These are phyloP conservation scores for Luvunga scandens DNA, from an alignment of 345 rosid genomes.

Conservation along the genomic window DNA sequence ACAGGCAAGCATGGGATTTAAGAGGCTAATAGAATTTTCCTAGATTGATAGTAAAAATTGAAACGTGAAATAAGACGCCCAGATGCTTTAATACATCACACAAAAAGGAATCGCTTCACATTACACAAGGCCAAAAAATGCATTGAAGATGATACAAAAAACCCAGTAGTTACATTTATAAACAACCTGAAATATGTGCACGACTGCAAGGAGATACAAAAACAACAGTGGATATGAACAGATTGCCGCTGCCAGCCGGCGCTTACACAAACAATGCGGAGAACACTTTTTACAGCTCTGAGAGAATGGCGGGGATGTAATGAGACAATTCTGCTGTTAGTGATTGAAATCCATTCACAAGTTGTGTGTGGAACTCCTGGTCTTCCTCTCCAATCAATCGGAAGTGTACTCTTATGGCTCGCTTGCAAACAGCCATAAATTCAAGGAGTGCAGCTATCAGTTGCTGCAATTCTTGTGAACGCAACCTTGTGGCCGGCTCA, in stretches of 20 bases:
- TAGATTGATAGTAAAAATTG: not conserved
- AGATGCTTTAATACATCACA: not conserved
- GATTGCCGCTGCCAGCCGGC: not conserved
- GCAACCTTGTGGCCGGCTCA: constrained; percentile 94
- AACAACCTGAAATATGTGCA: constrained; percentile 17
- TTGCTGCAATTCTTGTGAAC: constrained; percentile 95
- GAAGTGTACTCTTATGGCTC: constrained; percentile 92
- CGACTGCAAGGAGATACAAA: not conserved
- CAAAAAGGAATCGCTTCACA: not conserved
- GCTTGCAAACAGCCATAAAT: constrained; percentile 99
- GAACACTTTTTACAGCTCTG: constrained; percentile 59
- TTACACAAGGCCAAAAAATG: not conserved
- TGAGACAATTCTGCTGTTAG: constrained; percentile 95
- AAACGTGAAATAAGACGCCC: not conserved
- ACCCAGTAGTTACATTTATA: constrained; percentile 16
- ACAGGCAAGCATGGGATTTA: not conserved
- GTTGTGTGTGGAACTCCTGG: constrained; percentile 98
- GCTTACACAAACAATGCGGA: not conserved
- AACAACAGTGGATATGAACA: constrained; percentile 3
- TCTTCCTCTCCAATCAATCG: constrained; percentile 96
- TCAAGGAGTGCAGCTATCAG: constrained; percentile 95
- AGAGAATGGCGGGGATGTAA: constrained; percentile 97
- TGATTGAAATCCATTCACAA: constrained; percentile 97
- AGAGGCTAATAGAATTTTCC: no score
- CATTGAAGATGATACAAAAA: constrained; percentile 11